Conservation (phyloP, 1,284 basidiomycete genomes). For the Stereum hirsutum region DNA sequence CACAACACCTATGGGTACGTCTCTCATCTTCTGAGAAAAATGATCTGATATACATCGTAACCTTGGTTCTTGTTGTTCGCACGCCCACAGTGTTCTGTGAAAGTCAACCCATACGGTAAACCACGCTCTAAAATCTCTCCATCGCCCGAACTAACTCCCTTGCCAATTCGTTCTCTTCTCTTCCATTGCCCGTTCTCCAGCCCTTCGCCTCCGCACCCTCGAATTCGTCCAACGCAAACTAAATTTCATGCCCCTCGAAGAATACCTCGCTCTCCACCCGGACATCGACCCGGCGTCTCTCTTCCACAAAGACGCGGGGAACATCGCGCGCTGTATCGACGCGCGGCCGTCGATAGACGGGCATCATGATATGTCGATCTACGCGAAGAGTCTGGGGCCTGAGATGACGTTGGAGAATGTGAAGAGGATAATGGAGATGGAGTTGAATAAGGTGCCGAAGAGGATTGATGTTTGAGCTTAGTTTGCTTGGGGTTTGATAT, state of each 20-base stretch:
- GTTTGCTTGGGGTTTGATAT: too few species aligned
- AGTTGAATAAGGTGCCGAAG: not conserved
- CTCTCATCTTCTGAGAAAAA: not conserved
- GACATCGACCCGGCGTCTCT: slow-evolving; percentile 1
- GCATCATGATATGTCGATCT: not conserved
- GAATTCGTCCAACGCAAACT: slow-evolving; percentile 1
- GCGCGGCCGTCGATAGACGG: not conserved
- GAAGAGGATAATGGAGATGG: not conserved
- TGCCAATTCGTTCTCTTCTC: not conserved
- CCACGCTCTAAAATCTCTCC: not conserved
- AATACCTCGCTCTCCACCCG: slow-evolving; percentile 4
- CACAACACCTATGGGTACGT: slow-evolving; percentile 2
- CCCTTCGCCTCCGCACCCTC: not conserved
- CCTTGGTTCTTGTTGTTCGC: not conserved
- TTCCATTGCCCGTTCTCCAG: not conserved
- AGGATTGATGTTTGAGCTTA: too few species aligned
- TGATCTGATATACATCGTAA: not conserved
- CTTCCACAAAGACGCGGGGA: not conserved
- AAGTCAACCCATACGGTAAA: not conserved
- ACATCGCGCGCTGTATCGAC: not conserved
- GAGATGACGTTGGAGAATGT: not conserved
- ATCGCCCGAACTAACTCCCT: not conserved
- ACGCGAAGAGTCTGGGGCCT: slow-evolving; percentile 1
- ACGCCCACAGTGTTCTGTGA: not conserved
- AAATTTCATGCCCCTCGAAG: slow-evolving; percentile 3